These are phyloP conservation scores for Aristolochia fimbriata DNA, from an alignment of 164 flowering plant genomes.

Conservation along the genomic window DNA sequence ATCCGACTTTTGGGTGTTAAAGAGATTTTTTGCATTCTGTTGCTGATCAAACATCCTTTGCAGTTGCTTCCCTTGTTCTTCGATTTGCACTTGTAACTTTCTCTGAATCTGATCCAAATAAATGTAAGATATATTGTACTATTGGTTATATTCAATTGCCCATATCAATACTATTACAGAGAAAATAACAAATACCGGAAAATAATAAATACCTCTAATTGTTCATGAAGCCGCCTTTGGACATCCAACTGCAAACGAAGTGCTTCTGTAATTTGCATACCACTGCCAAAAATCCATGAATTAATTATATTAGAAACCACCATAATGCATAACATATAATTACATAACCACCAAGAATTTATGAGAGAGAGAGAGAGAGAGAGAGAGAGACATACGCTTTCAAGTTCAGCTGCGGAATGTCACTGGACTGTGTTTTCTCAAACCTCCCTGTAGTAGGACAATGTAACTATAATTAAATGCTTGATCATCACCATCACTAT, in stretches of 20 bases:
- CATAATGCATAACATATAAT: not conserved
- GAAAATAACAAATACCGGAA: not conserved
- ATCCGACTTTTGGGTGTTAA: constrained; percentile 18
- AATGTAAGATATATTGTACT: not conserved
- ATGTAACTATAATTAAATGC: not conserved
- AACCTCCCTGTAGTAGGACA: constrained; percentile 33
- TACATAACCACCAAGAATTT: too few species aligned
- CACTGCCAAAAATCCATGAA: constrained; percentile 23
- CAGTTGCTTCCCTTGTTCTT: constrained; percentile 72
- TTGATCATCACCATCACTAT: not conserved
- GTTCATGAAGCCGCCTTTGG: constrained; percentile 79
- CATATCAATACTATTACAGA: not conserved
- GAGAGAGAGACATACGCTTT: constrained; percentile 29
- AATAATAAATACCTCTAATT: constrained; percentile 17
- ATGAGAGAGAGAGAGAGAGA: not conserved
- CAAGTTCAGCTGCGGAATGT: constrained; percentile 24
- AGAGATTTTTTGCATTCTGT: constrained; percentile 24
- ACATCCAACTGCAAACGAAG: constrained; percentile 66
- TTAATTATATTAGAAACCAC: too few species aligned
- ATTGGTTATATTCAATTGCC: not conserved
- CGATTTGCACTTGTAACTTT: constrained; percentile 60
- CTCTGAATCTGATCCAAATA: constrained; percentile 42
- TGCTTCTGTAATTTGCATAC: constrained; percentile 62
- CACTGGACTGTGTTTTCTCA: constrained; percentile 27
- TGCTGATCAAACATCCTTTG: constrained; percentile 59